Evolutionary conservation across 768 basidiomycete species (phyloP), one percentile per base, ranked within the genome.

Genomic region (Rhizopogon sp.): DNA sequence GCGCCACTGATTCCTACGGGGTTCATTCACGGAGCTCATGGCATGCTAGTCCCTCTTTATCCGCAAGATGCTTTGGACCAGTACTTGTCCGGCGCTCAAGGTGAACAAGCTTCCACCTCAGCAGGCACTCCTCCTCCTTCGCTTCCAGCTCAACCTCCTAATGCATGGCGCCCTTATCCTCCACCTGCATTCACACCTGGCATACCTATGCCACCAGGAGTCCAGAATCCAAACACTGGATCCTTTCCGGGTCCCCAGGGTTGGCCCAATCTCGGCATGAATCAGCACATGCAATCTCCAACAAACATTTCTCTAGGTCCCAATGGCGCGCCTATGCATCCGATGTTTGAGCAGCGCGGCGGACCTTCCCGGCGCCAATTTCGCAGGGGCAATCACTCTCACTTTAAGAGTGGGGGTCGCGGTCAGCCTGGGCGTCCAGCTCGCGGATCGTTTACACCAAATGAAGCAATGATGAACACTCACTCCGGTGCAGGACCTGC

Each of bases 21-120:
- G 2, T 90, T 88, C 62, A 80, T 87, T 52, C 85, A 88, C 57
- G 82, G 83, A 53, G 84, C 87, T 53, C 83, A 85, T 50, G 86
- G 88, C 5, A 81, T 81, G n/a, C 74, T 89, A 29, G 79, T 88
- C 41, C 79, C 88, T 22, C 78, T 88, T 33, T 89, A 90, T 64
- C 79, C 79, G 25, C 82, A 82, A 3, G 87, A 89, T 44, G 86
- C 82, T 1, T 75, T 88, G 28, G 80, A 86, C 58, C 80, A 82
- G 52, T 88, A 88, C 60, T 83, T 88, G 81, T 65, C 83, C 22
- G 71, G 74, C 47, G 70, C 67, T 55, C 74, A 74, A 56, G 58
- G 65, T 28, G 55, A 61, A n/a, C 64, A 60, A n/a, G 60, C 35
- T 14, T 59, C 62, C 28, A 42, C 37, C 51, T 62, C 58, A 42